Percentiles rank a stretch among this genome's conserved stretches.
Conservation (phyloP, 2,329 filamentous ascomycete genomes). For the Lachnellula arida region DNA sequence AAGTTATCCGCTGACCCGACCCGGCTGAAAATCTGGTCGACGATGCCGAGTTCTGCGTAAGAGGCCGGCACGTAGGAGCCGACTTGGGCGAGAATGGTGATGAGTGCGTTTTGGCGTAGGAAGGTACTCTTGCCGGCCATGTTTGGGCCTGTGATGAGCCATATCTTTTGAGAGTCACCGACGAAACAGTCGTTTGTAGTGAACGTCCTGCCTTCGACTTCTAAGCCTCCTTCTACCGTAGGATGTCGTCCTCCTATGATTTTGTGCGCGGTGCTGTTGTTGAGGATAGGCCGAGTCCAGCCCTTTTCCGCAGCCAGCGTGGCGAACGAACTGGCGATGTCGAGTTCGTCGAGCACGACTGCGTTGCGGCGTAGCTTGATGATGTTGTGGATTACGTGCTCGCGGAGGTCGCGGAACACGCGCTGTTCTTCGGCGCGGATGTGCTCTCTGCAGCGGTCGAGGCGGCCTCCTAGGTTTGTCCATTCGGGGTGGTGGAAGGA, state of each 20-base stretch:
- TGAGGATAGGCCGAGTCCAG: constrained; percentile 70
- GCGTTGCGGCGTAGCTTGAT: constrained; percentile 86
- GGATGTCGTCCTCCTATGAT: constrained; percentile 86
- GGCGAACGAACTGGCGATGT: constrained; percentile 84
- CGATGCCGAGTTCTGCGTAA: constrained; percentile 79
- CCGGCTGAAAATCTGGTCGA: constrained; percentile 94
- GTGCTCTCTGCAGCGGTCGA: constrained; percentile 72
- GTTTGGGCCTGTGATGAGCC: constrained; percentile 80
- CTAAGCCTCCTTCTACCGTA: constrained; percentile 80
- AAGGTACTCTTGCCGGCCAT: constrained; percentile 99
- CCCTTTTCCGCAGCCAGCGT: constrained; percentile 68
- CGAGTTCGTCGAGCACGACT: constrained; percentile 85
- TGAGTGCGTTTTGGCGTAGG: constrained; percentile 89
- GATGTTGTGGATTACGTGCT: constrained; percentile 73
- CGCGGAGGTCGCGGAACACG: constrained; percentile 71
- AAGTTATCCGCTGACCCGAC: constrained; percentile 92
- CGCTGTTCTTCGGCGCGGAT: constrained; percentile 81
- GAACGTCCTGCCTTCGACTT: constrained; percentile 75
- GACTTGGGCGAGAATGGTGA: constrained; percentile 87
- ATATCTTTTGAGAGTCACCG: constrained; percentile 60
- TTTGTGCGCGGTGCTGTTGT: constrained; percentile 59
- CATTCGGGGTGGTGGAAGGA: constrained; percentile 82
- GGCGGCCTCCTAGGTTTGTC: constrained; percentile 71
- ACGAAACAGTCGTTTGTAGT: constrained; percentile 82
- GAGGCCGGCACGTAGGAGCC: constrained; percentile 89